Evolutionary conservation across 139 green algal species (phyloP).

Genomic region (Haematococcus lacustris): DNA sequence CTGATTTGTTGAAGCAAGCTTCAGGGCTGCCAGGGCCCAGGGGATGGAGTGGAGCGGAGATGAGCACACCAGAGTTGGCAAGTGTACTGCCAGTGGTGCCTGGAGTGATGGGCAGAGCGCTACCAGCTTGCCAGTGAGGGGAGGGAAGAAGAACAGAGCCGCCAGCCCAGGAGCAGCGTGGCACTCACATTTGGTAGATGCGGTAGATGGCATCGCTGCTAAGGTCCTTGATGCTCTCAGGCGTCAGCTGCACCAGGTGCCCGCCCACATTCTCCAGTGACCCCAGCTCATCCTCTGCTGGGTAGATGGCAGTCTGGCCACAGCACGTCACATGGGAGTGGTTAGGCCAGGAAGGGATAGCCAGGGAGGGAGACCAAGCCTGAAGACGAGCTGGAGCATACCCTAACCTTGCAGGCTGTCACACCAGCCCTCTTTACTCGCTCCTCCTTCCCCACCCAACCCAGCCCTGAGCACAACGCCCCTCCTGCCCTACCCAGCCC

Average conservation of each 20-base stretch:
- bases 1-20: neutral
- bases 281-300: slow-evolving; percentile 23
- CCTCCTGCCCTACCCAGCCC: too few species aligned
- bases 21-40: neutral
- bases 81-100: neutral
- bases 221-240: slow-evolving; percentile 44
- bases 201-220: slow-evolving; percentile 46
- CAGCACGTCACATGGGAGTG: too few species aligned
- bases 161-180: neutral
- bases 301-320: too few species aligned
- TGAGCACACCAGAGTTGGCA: neutral
- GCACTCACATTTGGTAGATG: slow-evolving; percentile 44
- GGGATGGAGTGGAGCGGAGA: neutral
- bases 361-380: too few species aligned
- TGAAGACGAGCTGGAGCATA: too few species aligned
- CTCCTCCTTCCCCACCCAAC: too few species aligned
- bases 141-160: neutral
- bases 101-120: neutral
- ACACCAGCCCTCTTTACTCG: too few species aligned
- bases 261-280: slow-evolving; percentile 9
- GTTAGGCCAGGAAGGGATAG: too few species aligned
- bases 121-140: neutral
- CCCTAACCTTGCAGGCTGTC: too few species aligned
- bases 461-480: too few species aligned
- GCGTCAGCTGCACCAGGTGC: slow-evolving; percentile 27